phyloP scores from a whole-genome alignment of 176 grass and related monocot genomes.

The Avena sativa region DNA sequence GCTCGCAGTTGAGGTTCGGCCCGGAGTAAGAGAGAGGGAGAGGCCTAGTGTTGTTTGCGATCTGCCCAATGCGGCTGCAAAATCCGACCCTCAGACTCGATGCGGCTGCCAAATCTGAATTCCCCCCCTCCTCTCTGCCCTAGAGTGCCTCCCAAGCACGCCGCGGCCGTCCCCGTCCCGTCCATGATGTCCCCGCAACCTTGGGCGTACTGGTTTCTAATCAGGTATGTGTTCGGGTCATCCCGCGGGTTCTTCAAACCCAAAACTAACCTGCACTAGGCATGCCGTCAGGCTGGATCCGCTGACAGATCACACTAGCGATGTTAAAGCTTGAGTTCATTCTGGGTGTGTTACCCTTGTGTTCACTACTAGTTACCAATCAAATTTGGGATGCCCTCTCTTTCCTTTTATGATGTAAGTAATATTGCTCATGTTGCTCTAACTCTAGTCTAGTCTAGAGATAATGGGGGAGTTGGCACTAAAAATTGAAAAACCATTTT shows the following conservation, averaged over 20 bases:
- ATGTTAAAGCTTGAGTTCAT: background rate
- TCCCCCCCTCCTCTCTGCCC: no score
- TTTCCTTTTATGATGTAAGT: background rate
- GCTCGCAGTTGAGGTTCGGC: background rate
- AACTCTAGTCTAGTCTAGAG: no score
- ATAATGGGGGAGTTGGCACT: no score
- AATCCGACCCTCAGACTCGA: no score
- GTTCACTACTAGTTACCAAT: background rate
- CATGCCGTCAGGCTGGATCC: background rate
- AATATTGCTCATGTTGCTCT: background rate
- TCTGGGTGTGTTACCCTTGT: background rate
- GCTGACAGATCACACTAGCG: background rate
- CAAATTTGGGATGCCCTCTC: background rate
- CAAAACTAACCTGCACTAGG: background rate
- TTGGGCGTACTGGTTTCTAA: background rate
- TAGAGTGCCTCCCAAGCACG: background rate
- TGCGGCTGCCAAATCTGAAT: background rate
- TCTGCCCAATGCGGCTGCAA: no score
- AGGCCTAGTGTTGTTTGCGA: background rate
- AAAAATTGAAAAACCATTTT: background rate
- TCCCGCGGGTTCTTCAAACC: background rate
- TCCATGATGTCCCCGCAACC: background rate
- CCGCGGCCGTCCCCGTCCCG: background rate
- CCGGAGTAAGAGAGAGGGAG: background rate
- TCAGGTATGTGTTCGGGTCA: background rate